A percentile compares a stretch with the other conserved stretches of the same genome.
Evolutionary conservation across 805 yeast genomes (phyloP).

Genomic region (Candida glaebosa): DNA sequence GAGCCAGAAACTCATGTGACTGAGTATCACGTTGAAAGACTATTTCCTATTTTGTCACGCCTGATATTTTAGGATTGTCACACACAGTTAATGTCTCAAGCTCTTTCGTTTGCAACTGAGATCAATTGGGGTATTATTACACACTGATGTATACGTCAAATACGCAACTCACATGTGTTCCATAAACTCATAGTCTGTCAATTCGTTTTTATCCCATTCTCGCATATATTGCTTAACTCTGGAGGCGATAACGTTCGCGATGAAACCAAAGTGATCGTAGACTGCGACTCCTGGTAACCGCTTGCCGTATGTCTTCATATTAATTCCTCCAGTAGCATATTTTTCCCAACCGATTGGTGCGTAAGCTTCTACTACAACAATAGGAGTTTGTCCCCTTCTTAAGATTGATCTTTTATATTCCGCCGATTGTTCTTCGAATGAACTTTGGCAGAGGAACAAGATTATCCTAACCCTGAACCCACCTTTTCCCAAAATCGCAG

Average conservation of each 20-base stretch:
- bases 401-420: conserved; percentile 23
- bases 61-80: no score
- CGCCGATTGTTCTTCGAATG: conserved; percentile 24
- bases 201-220: background rate
- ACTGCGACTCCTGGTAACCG: conserved; percentile 30
- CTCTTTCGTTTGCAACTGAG: no score
- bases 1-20: no score
- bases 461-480: conserved; percentile 24
- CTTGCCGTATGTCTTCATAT: conserved; percentile 29
- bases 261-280: conserved; percentile 29
- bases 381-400: conserved; percentile 20
- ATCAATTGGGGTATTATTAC: no score
- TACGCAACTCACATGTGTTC: no score
- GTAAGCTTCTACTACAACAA: conserved; percentile 31
- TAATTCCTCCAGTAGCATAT: conserved; percentile 32
- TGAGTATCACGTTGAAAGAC: no score
- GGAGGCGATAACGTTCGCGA: conserved; percentile 18
- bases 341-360: conserved; percentile 34
- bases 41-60: no score
- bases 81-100: no score
- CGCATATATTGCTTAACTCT: conserved; percentile 23
- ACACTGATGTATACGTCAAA: no score
- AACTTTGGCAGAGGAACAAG: conserved; percentile 27
- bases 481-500: conserved; percentile 15
- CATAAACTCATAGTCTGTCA: background rate